Percentiles rank a stretch among this genome's conserved stretches.
phyloP scores from a whole-genome alignment of 2,329 filamentous ascomycete genomes.

The Tolypocladium endophyticum region DNA sequence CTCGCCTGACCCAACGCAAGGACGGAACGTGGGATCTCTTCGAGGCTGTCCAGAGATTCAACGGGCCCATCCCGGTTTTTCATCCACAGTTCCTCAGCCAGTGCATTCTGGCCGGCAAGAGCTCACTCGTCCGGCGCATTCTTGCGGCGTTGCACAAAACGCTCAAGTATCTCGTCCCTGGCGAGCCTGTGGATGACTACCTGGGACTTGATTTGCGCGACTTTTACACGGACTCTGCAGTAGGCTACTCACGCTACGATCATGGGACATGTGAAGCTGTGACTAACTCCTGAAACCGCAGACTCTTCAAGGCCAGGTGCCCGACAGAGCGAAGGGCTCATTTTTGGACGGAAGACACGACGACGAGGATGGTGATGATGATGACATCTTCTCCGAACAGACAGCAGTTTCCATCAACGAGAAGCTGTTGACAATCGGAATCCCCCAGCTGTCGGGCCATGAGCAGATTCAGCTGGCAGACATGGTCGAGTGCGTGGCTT shows the following conservation, averaged over 20 bases:
- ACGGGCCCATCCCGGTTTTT: constrained; percentile 79
- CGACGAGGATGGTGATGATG: constrained; percentile 50
- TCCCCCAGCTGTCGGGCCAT: constrained; percentile 71
- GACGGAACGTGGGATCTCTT: constrained; percentile 59
- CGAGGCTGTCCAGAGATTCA: constrained; percentile 70
- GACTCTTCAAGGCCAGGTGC: not conserved
- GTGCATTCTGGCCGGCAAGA: constrained; percentile 74
- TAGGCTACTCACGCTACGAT: not conserved
- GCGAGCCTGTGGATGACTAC: constrained; percentile 70
- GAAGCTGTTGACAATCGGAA: constrained; percentile 60
- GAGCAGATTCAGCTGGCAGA: constrained; percentile 81
- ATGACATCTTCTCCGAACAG: constrained; percentile 59
- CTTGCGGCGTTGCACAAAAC: constrained; percentile 62
- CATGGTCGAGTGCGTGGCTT: constrained; percentile 73
- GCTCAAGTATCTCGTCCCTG: constrained; percentile 74
- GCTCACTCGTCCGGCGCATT: constrained; percentile 58
- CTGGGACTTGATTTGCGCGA: constrained; percentile 36
- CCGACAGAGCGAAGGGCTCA: constrained; percentile 20
- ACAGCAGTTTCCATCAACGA: constrained; percentile 63
- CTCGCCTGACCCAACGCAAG: constrained; percentile 36
- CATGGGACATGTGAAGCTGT: not conserved
- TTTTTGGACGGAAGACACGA: constrained; percentile 30
- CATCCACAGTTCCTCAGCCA: constrained; percentile 87
- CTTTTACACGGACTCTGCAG: constrained; percentile 2
- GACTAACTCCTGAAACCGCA: not conserved